These are phyloP conservation scores for Pythium volutum DNA, from an alignment of 352 stramenopile genomes.

Conservation along the genomic window DNA sequence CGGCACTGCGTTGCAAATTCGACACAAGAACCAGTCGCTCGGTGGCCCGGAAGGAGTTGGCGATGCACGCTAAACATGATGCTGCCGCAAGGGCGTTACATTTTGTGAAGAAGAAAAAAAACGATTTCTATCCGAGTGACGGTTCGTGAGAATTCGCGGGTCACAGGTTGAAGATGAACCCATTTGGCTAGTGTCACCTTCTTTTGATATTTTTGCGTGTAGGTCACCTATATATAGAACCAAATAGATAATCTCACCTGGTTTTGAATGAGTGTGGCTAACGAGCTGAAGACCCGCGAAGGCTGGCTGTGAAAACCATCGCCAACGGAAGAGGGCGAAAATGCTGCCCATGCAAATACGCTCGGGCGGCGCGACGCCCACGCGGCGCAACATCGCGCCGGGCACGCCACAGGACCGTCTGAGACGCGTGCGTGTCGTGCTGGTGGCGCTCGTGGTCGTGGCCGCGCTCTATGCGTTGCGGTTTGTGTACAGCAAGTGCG, in stretches of 20 bases:
- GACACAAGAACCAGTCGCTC: neutral
- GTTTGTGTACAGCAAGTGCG: constrained; percentile 73
- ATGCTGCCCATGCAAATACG: constrained; percentile 22
- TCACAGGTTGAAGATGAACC: constrained; percentile 6
- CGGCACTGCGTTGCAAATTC: neutral
- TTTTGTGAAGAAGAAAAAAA: neutral
- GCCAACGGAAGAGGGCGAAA: neutral
- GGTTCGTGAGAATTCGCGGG: neutral
- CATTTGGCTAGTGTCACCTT: constrained; percentile 6
- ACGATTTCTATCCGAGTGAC: neutral
- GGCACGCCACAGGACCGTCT: constrained; percentile 20
- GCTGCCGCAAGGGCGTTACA: neutral
- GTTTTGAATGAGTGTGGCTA: too few relatives aligned
- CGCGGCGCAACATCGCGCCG: constrained; percentile 3
- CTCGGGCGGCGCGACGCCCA: neutral
- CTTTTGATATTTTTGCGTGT: neutral
- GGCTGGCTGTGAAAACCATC: neutral
- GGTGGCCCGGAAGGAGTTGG: neutral
- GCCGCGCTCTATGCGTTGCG: constrained; percentile 37
- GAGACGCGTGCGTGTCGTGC: constrained; percentile 25
- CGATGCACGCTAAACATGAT: neutral
- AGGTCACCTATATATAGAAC: too few relatives aligned
- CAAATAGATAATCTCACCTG: constrained; percentile 6
- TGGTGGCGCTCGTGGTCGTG: constrained; percentile 30
- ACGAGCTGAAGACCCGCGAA: too few relatives aligned